Base-by-base conservation (phyloP, 2,329 filamentous ascomycete genomes). In the Ustilaginoidea virens region DNA sequence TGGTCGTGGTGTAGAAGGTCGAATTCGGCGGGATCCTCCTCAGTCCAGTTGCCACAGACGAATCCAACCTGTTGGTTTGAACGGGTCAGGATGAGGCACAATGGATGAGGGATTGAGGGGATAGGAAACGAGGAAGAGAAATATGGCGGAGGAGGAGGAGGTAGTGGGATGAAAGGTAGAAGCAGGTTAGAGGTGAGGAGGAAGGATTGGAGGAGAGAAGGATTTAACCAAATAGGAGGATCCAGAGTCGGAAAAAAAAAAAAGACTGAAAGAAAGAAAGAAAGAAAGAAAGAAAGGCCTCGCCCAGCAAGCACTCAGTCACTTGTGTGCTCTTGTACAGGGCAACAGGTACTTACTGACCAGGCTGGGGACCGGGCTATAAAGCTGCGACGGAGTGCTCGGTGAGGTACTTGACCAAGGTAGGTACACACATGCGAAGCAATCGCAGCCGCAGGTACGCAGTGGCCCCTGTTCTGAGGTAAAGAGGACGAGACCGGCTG, bases 31-130 rank as follows among this genome's bases (percentile, higher is more conserved):
- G 36, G 36, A 46, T 49, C 52, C 47, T 47, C 48, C 48, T 52
- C 50, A 36, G 43, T 44, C 45, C 47, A 48, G 30, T 36, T 33
- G 34, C 36, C 39, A 37, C 33, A 48, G 38, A 38, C 40, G 41
- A 43, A 43, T 42, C 45, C 38, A 45, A 48, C 51, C 51, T 51
- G 44, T 42, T 44, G 41, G 41, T 25, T 27, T 27, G 38, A 43
- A 45, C 45, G 43, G 45, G 51, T 52, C 52, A 54, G 58, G 61
- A 65, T 58, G 55, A 58, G 54, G 50, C 50, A 51, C 52, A 51
- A 56, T 49, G 56, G 55, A 56, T 56, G 58, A 62, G 58, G 54
- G 57, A 67, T 68, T 57, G 62, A 66, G 60, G 66, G 60, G 60
- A 60, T 56, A 40, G 53, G 48, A 37, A 45, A 42, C 42, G 38